A percentile compares a stretch with the other conserved stretches of the same genome.
These are phyloP conservation scores for Hortaea werneckii DNA, from an alignment of 2,329 filamentous ascomycete species.

Conservation along the genomic window DNA sequence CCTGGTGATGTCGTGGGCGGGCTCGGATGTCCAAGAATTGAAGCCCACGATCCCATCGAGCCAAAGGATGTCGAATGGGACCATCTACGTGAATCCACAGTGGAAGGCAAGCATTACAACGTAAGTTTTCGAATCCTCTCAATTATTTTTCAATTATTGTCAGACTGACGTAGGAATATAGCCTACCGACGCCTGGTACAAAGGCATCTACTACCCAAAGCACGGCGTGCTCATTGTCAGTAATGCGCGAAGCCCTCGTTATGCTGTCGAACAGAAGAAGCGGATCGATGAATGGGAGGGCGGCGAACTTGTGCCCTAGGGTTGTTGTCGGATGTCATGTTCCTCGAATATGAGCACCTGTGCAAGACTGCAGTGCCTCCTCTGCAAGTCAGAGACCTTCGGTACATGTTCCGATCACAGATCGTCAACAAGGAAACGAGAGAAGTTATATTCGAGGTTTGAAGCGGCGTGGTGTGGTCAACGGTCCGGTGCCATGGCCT, in stretches of 20 bases:
- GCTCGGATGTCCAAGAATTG: too few relatives aligned
- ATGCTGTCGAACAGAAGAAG: neutral
- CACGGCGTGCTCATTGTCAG: neutral
- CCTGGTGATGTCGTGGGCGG: too few relatives aligned
- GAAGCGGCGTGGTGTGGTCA: neutral
- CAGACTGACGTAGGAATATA: too few relatives aligned
- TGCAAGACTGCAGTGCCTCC: neutral
- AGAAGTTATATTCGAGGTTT: neutral
- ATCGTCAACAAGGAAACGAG: neutral
- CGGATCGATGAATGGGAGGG: neutral
- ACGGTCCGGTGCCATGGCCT: neutral
- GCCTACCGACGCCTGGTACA: too few relatives aligned
- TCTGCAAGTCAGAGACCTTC: neutral
- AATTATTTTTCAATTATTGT: too few relatives aligned
- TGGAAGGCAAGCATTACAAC: neutral
- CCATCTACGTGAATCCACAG: neutral
- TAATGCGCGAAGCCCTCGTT: neutral
- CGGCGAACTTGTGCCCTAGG: conserved; percentile 2
- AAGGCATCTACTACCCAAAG: neutral
- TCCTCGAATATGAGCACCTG: conserved; percentile 7
- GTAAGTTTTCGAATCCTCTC: neutral
- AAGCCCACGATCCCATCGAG: neutral
- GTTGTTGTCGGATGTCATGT: conserved; percentile 7
- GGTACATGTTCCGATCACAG: neutral
- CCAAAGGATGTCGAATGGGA: neutral